phyloP scores from a whole-genome alignment of 371 early-diverging fungal species.

The Nematocida major region DNA sequence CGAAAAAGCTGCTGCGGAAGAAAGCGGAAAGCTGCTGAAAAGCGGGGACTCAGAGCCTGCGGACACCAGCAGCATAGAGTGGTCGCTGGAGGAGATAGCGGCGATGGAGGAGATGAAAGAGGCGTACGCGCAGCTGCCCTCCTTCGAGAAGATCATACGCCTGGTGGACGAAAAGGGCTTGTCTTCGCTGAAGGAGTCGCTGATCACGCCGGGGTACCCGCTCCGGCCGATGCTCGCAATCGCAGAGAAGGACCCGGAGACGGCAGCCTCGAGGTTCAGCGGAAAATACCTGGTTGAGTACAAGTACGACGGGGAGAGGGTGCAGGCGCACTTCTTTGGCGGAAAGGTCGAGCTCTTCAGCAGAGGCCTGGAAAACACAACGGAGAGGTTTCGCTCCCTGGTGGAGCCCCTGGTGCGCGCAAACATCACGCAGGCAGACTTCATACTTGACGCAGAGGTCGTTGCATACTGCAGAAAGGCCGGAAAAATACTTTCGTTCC shows the following conservation, averaged over 20 bases:
- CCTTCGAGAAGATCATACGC: slow-evolving; percentile 54
- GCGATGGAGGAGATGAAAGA: slow-evolving; percentile 55
- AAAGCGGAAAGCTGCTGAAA: neutral
- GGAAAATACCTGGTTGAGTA: slow-evolving; percentile 86
- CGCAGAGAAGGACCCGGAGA: slow-evolving; percentile 84
- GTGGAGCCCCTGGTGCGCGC: slow-evolving; percentile 69
- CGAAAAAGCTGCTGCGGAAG: neutral
- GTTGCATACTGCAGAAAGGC: slow-evolving; percentile 85
- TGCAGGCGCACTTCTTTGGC: slow-evolving; percentile 70
- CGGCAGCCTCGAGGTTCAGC: slow-evolving; percentile 85
- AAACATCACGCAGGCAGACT: slow-evolving; percentile 69
- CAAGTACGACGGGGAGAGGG: slow-evolving; percentile 99
- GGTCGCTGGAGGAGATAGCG: slow-evolving; percentile 42
- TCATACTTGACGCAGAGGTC: slow-evolving; percentile 95
- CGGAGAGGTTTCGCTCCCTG: slow-evolving; percentile 85
- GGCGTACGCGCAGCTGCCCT: slow-evolving; percentile 61
- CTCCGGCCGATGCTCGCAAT: slow-evolving; percentile 99
- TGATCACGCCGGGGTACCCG: slow-evolving; percentile 74
- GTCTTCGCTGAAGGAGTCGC: slow-evolving; percentile 58
- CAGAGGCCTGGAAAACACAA: slow-evolving; percentile 89
- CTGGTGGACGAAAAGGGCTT: slow-evolving; percentile 66
- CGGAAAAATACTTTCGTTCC: slow-evolving; percentile 86
- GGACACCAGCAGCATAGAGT: neutral
- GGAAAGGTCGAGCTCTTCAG: slow-evolving; percentile 70
- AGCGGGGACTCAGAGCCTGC: neutral